A percentile compares a stretch with the other conserved stretches of the same genome.
These are phyloP conservation scores for Pseudocercospora cruenta DNA, from an alignment of 2,329 filamentous ascomycete species.

Conservation along the genomic window DNA sequence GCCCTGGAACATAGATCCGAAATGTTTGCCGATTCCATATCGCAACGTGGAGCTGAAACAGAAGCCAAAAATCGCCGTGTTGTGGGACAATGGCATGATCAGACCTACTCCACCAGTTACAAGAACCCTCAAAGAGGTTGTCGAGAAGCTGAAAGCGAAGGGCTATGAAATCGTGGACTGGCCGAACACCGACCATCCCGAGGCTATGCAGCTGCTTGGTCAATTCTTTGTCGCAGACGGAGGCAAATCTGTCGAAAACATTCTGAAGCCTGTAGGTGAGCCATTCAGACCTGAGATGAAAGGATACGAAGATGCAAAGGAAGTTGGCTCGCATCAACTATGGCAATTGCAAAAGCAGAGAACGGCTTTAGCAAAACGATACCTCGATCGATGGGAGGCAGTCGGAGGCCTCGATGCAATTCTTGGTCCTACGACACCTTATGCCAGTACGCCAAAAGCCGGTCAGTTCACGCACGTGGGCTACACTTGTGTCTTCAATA, in stretches of 20 bases:
- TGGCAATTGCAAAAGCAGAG: conserved; percentile 55
- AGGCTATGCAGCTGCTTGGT: conserved; percentile 54
- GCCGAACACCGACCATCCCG: conserved; percentile 57
- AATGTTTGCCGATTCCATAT: conserved; percentile 59
- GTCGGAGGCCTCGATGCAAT: conserved; percentile 49
- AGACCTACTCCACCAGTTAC: conserved; percentile 63
- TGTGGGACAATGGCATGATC: conserved; percentile 64
- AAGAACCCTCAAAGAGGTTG: conserved; percentile 60
- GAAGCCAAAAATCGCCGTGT: conserved; percentile 63
- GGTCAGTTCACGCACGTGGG: conserved; percentile 52
- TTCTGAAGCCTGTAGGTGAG: conserved; percentile 47
- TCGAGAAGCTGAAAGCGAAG: conserved; percentile 54
- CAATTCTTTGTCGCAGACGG: conserved; percentile 56
- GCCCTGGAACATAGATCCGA: conserved; percentile 58
- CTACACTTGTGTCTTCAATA: conserved; percentile 49
- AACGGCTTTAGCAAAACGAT: conserved; percentile 45
- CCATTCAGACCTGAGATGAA: conserved; percentile 56
- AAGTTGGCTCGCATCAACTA: conserved; percentile 49
- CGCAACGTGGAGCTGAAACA: conserved; percentile 45
- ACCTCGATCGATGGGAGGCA: conserved; percentile 51
- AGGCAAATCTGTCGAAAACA: conserved; percentile 50
- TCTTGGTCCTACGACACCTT: conserved; percentile 52
- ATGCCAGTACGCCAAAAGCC: conserved; percentile 44
- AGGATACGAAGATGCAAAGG: conserved; percentile 47
- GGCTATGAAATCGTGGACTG: conserved; percentile 62